Base-by-base conservation (phyloP, 2,329 filamentous ascomycete genomes). In the Metarhizium robertsii region DNA sequence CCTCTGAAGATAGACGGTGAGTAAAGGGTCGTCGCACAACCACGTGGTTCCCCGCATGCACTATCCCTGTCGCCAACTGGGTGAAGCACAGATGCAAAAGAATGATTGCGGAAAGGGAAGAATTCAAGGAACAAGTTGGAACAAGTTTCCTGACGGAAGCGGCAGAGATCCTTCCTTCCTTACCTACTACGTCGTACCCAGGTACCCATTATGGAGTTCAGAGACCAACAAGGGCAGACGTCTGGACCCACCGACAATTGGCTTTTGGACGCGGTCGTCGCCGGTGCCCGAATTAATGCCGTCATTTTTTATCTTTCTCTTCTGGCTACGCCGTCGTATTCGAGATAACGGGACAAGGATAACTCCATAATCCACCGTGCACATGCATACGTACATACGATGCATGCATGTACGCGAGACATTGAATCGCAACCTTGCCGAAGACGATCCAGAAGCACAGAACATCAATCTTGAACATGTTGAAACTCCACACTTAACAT, bases 181-280 rank as follows among this genome's bases (percentile, higher is more conserved):
- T 25, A 25, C 25, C 25, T 25, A 25, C 25, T 25, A 25, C 25
- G 25, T 25, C 25, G 25, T 4, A 25, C 25, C 25, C 25, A 25
- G 25, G 25, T 25, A 25, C 32, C 32, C 10, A 11, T 7, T 34
- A 34, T 11, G 32, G 32, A 34, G 7, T 40, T 5, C 38, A 40
- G 11, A 16, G 38, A 40, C 38, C 25, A n/a, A 30, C 18, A 34
- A 34, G 32, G 32, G 32, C 7, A 34, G 32, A 34, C 2, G 32
- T 8, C 32, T 11, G 25, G 32, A 34, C 32, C 32, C 32, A 34
- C 32, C 10, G 6, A 5, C 45, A 48, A 48, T 8, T 29, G n/a
- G 7, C 30, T 3, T 16, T 5, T 16, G 43, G 50, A 49, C 45
- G 53, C 59, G 60, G 60, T 52, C 57, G 60, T 61, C 60, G 60